Conservation (phyloP, 345 rosid genomes). For the Boechera divaricarpa region DNA sequence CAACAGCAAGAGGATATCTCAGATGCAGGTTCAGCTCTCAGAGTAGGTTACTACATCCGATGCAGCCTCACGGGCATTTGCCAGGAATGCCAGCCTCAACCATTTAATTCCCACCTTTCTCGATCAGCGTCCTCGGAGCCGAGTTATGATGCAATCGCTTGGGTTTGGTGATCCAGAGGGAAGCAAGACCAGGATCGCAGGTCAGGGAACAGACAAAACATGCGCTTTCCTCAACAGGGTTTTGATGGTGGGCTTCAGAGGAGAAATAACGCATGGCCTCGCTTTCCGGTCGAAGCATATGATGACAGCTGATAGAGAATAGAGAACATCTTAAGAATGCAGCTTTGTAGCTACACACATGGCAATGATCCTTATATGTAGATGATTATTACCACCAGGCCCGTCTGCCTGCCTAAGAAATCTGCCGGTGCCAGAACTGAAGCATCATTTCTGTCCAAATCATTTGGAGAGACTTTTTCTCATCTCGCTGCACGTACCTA, state of each 20-base stretch:
- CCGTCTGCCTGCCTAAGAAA: conserved; percentile 82
- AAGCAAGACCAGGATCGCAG: conserved; percentile 65
- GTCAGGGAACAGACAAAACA: conserved; percentile 65
- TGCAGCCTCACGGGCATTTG: conserved; percentile 66
- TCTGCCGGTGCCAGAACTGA: conserved; percentile 68
- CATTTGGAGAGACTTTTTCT: conserved; percentile 74
- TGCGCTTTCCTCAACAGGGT: conserved; percentile 60
- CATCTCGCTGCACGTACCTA: conserved; percentile 79
- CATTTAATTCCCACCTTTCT: conserved; percentile 65
- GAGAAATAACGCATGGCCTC: conserved; percentile 65
- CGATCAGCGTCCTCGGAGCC: conserved; percentile 63
- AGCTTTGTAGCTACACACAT: conserved; percentile 92
- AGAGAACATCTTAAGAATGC: conserved; percentile 82
- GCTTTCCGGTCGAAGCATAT: conserved; percentile 73
- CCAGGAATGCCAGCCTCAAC: conserved; percentile 70
- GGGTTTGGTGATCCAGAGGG: conserved; percentile 64
- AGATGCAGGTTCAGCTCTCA: conserved; percentile 62
- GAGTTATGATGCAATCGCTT: conserved; percentile 64
- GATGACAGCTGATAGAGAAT: conserved; percentile 85
- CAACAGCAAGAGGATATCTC: conserved; percentile 44
- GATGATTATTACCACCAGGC: conserved; percentile 98
- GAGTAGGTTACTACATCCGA: conserved; percentile 62
- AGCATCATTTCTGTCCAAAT: conserved; percentile 85
- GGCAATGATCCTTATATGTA: conserved; percentile 92
- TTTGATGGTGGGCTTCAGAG: conserved; percentile 56